Evolutionary conservation across 257 asterid species (phyloP), one percentile per base, ranked within the genome.

Genomic region (Verbena officinalis): DNA sequence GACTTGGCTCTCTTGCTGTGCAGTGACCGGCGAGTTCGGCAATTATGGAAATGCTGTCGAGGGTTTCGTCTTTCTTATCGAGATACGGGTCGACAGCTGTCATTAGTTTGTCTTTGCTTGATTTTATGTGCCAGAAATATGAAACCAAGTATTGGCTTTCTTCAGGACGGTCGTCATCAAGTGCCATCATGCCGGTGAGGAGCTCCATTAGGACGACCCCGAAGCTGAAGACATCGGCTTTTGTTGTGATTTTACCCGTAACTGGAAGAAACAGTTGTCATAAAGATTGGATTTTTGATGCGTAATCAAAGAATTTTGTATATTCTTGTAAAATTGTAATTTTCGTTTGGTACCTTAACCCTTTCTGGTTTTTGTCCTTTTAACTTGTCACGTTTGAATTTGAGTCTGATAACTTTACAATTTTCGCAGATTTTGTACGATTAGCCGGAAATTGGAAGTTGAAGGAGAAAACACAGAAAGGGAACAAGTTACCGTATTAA

Each of bases 11-110:
- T 17, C 98, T 64, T 0, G 96, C 84, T 0, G 98, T 88, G 76
- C 96, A 91, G 75, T 91, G 96, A 6, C 98, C 98, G 2, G 96
- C 98, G 38, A 91, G 96, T 62, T 91, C 98, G 14, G 98, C 86
- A 3, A 91, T 46, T 23, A 73, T 83, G 59, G 76, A 51, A 59
- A 91, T 78, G 92, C 86, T 84, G 16, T 81, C 87, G 0, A 65
- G 17, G 24, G 76, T 69, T 38, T 86, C 96, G 2, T 78, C 83
- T 61, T 84, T 86, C 3, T 27, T 30, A 10, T 77, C 84, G 1
- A 89, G 81, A 5, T 86, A 38, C 9, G 87, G 77, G 67, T 91
- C 96, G 5, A 91, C 72, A 4, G 90, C 84, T 2, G 84, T 87
- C 80, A 68, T 76, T 14, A 91, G 80, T 74, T 74, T 86, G 70